These are phyloP conservation scores for Limnanthes douglasii DNA, from an alignment of 345 rosid genomes.

Conservation along the genomic window DNA sequence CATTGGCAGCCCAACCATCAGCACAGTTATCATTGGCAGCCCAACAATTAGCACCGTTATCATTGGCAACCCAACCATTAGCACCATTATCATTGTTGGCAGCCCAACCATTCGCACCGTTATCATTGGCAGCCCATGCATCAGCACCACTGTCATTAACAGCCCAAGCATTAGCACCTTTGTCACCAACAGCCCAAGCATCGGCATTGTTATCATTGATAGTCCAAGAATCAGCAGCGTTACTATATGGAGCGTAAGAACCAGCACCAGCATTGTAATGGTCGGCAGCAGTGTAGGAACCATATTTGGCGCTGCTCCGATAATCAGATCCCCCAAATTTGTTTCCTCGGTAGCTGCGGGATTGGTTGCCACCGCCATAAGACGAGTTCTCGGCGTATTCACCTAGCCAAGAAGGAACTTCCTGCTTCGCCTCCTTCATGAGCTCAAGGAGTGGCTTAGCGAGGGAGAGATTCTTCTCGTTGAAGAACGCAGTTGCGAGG, in stretches of 20 bases:
- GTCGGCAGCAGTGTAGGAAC: not conserved
- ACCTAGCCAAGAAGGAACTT: conserved; percentile 29
- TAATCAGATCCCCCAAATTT: conserved; percentile 34
- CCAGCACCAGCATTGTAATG: conserved; percentile 5
- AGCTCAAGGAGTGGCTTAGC: conserved; percentile 25
- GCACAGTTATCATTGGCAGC: too few species aligned
- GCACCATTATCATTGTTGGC: too few species aligned
- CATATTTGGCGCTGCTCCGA: conserved; percentile 12
- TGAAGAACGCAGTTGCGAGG: conserved; percentile 34
- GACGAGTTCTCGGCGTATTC: conserved; percentile 15
- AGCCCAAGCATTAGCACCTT: not conserved
- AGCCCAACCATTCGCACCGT: too few species aligned
- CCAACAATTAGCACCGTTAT: too few species aligned
- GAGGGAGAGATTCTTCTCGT: conserved; percentile 22
- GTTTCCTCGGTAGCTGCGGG: conserved; percentile 5
- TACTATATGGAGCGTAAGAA: not conserved
- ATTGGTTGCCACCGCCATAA: conserved; percentile 4
- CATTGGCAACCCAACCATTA: too few species aligned
- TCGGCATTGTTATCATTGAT: not conserved
- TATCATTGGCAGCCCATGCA: not conserved
- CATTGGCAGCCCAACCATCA: too few species aligned
- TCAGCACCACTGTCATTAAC: too few species aligned
- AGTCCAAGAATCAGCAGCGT: not conserved
- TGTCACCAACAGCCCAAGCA: not conserved
- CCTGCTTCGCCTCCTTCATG: conserved; percentile 34